Conservation (phyloP, 345 rosid genomes). For the Sonneratia alba region DNA sequence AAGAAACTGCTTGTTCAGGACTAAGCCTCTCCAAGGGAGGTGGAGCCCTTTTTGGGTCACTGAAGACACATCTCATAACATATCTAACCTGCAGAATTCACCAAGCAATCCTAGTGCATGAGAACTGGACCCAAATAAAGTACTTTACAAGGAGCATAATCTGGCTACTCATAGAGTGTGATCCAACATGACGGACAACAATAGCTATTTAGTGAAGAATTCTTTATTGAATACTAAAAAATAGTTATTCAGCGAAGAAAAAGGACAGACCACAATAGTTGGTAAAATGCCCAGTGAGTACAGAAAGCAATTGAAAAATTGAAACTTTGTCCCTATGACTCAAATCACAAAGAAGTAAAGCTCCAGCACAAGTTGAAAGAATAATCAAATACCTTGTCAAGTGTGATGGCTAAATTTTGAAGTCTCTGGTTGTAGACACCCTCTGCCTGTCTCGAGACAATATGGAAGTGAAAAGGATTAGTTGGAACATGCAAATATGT, state of each 20-base stretch:
- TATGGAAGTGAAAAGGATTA: constrained; percentile 12
- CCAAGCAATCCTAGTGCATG: background rate
- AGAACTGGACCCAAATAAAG: background rate
- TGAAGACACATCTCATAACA: constrained; percentile 83
- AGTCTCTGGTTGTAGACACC: constrained; percentile 99
- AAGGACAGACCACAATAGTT: background rate
- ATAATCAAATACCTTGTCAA: constrained; percentile 73
- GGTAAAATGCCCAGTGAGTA: background rate
- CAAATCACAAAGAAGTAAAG: background rate
- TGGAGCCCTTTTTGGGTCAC: constrained; percentile 91
- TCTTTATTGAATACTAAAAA: too few relatives aligned
- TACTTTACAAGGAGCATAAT: background rate
- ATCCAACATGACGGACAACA: background rate
- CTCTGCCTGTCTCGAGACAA: constrained; percentile 63
- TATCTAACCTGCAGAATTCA: constrained; percentile 67
- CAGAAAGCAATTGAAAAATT: background rate
- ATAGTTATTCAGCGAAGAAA: too few relatives aligned
- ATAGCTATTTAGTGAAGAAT: background rate
- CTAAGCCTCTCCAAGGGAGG: constrained; percentile 84
- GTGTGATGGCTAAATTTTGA: constrained; percentile 95
- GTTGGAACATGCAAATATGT: background rate
- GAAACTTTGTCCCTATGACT: background rate
- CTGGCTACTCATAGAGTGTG: background rate
- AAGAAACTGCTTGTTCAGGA: constrained; percentile 62
- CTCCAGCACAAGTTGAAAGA: background rate